Base-by-base conservation (phyloP, 768 basidiomycete genomes). In the Rhizopogon vinicolor region DNA sequence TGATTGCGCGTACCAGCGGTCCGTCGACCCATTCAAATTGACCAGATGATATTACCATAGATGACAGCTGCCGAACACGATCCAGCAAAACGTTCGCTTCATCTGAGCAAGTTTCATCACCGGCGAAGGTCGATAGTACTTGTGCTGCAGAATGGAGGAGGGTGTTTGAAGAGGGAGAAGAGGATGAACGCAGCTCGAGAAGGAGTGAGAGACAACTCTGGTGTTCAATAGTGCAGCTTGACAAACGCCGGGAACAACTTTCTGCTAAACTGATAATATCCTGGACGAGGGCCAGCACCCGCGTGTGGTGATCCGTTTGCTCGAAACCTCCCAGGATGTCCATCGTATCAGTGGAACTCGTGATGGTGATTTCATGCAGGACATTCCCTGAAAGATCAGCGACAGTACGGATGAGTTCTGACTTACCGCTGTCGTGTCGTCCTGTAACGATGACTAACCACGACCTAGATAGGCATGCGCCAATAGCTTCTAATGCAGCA, bases 241-340 rank as follows among this genome's bases (percentile, higher is more conserved):
- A 44, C 56, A 60, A 2, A 58, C 72, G 71, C 39, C 80, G 78
- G 40, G 75, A 63, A 35, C 72, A 64, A 7, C 60, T 55, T 28
- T 82, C 75, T 3, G 78, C 55, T 1, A 79, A 57, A 25, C 58
- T 57, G 19, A 82, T 58, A 5, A 78, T 60, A 16, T 78, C 70
- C 31, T 78, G 72, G 10, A 81, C 64, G 9, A 79, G 54, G 16
- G 65, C 63, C 9, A 71, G 52, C 41, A 65, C 51, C 29, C 76
- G 77, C 37, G 74, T 72, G n/a, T 69, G 71, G 39, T 66, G 52
- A 66, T 93, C 89, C 28, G 87, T 83, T 71, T 98, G 96, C 71
- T 99, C 97, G 65, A 98, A 98, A 67, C 91, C 89, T 35, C 97
- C 97, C 43, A 99, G 74, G 35, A 99, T 86, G 70, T 99, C 97